A percentile compares a stretch with the other conserved stretches of the same genome.
Conservation (phyloP, 2,329 filamentous ascomycete species). For the Botrytis byssoidea region DNA sequence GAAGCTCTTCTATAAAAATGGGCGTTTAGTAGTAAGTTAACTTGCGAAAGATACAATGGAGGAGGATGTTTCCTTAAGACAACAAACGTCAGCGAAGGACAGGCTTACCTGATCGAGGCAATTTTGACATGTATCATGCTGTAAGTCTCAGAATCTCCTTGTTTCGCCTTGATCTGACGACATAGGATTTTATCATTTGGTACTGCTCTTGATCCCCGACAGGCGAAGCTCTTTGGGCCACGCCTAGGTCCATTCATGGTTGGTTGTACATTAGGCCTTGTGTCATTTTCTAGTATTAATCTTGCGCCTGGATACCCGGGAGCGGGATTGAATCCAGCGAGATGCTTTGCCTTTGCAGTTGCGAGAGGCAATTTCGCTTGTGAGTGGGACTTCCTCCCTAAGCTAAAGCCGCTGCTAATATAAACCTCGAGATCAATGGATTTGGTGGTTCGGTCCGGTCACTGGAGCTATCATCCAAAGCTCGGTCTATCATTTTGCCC, state of each 20-base stretch:
- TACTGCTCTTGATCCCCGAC: slow-evolving; percentile 53
- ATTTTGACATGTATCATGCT: slow-evolving; percentile 48
- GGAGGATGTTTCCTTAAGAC: slow-evolving; percentile 39
- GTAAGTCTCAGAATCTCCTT: slow-evolving; percentile 25
- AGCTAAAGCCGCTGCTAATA: background rate
- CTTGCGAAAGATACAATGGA: slow-evolving; percentile 32
- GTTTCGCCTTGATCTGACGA: background rate
- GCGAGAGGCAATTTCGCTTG: slow-evolving; percentile 35
- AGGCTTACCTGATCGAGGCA: slow-evolving; percentile 51
- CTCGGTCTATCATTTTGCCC: slow-evolving; percentile 37
- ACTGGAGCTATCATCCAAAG: slow-evolving; percentile 36
- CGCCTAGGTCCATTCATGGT: slow-evolving; percentile 51
- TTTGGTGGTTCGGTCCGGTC: slow-evolving; percentile 42
- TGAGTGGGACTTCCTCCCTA: slow-evolving; percentile 4
- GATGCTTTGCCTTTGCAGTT: slow-evolving; percentile 47
- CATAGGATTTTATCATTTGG: slow-evolving; percentile 50
- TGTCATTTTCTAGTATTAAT: slow-evolving; percentile 42
- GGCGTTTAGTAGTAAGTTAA: background rate
- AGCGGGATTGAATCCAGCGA: slow-evolving; percentile 43
- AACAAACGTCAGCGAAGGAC: slow-evolving; percentile 38
- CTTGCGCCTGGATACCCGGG: slow-evolving; percentile 42
- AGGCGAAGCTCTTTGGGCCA: slow-evolving; percentile 49
- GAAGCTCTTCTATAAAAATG: background rate
- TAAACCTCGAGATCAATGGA: slow-evolving; percentile 39
- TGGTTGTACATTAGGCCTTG: slow-evolving; percentile 42